Base-by-base conservation (phyloP, 2,329 filamentous ascomycete genomes). In the Stachybotrys elegans region DNA sequence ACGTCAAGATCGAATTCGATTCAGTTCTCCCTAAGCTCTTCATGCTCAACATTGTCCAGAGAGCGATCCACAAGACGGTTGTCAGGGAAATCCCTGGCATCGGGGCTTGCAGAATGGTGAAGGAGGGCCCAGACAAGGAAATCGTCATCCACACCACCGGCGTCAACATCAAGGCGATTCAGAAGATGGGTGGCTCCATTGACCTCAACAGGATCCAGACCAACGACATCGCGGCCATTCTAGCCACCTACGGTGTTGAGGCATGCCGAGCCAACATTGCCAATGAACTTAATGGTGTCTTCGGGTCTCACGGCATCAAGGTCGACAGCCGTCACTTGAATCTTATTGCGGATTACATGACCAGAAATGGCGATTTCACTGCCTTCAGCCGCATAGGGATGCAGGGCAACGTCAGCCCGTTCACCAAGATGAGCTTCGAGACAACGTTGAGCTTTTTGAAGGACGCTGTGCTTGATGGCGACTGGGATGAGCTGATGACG, bases 401-500 rank as follows among this genome's bases (percentile, higher is more conserved):
- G 48, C 83, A 82, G 60, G 83, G 87, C 51, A 91, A 88, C 58
- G 84, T 92, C 22, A 91, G 84, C 53, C 90, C 93, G 0, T 92
- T 98, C 56, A 92, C 93, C 68, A 97, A 97, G 77, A 97, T 97
- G 92, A 95, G 88, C 65, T 98, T 97, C 70, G 93, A 98, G 77
- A 98, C 93, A 4, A 98, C 93, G 3, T 79, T 97, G 31, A 84
- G 86, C 1, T 96, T 96, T 73, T 75, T 98, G 58, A 91, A 87
- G 65, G 93, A 97, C 60, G 91, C 93, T 2, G 85, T 96, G 21
- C 72, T 94, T 46, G 89, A 95, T 58, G 84, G 88, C 40, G 93
- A 97, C 65, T 88, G 82, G 76, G 93, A 98, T 65, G 86, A 93
- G 57, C 71, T 98, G 48, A 81, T 78, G 47, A 90, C 86, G 48